These are phyloP conservation scores for Trametes polyzona DNA, from an alignment of 1,284 basidiomycete genomes.

Conservation along the genomic window DNA sequence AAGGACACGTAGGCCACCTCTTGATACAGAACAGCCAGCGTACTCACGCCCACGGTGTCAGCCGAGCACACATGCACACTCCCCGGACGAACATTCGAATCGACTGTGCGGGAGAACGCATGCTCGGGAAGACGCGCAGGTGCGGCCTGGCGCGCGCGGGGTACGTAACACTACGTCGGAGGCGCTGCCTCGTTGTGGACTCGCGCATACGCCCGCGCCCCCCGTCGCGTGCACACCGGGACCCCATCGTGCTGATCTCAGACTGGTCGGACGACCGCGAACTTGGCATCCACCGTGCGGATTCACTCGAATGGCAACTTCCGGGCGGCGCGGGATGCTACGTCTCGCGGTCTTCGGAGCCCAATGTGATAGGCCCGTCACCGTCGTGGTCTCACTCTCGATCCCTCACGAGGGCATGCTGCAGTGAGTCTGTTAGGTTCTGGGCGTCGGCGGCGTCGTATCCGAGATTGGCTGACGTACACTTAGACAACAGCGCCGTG, in stretches of 20 bases:
- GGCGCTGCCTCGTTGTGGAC: constrained; percentile 6
- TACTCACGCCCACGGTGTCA: not conserved
- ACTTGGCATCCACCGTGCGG: too few relatives aligned
- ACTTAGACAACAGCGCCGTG: not conserved
- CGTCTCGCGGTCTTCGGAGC: too few relatives aligned
- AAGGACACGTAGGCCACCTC: too few relatives aligned
- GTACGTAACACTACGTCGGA: constrained; percentile 5
- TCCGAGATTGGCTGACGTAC: not conserved
- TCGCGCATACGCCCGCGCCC: not conserved
- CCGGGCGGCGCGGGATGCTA: too few relatives aligned
- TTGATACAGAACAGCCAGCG: too few relatives aligned
- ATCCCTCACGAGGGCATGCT: too few relatives aligned
- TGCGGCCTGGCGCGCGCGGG: not conserved
- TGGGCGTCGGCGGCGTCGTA: not conserved
- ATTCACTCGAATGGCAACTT: too few relatives aligned
- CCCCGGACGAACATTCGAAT: not conserved
- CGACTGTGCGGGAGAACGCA: not conserved
- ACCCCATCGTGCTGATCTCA: not conserved
- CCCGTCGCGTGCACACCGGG: not conserved
- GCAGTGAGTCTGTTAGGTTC: not conserved
- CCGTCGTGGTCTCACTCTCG: too few relatives aligned
- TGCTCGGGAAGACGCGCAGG: not conserved
- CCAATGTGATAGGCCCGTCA: too few relatives aligned
- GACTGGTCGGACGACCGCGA: too few relatives aligned
- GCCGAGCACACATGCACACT: not conserved